Percentiles rank a stretch among this genome's conserved stretches.
These are phyloP conservation scores for Candida michaelii DNA, from an alignment of 805 yeast species.

Conservation along the genomic window DNA sequence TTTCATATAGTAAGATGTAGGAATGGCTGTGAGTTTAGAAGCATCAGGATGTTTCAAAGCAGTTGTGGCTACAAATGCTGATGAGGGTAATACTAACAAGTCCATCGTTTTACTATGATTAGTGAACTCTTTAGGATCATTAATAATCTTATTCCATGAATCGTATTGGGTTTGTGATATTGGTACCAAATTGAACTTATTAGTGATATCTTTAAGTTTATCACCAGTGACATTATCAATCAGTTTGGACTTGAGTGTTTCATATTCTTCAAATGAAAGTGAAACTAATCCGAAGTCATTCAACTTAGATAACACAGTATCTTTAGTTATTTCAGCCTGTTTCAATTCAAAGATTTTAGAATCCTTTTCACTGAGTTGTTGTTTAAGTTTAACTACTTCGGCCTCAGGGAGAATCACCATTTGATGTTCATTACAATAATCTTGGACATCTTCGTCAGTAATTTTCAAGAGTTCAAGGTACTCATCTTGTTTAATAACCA, in stretches of 20 bases:
- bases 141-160: slow-evolving; percentile 13
- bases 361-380: slow-evolving; percentile 30
- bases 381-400: slow-evolving; percentile 25
- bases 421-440: slow-evolving; percentile 21
- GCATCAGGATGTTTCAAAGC: slow-evolving; percentile 54
- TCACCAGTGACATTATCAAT: slow-evolving; percentile 16
- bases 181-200: slow-evolving; percentile 37
- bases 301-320: slow-evolving; percentile 23
- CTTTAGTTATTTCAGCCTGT: slow-evolving; percentile 20
- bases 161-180: slow-evolving; percentile 15
- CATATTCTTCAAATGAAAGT: slow-evolving; percentile 29
- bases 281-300: slow-evolving; percentile 32
- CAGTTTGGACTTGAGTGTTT: slow-evolving; percentile 22
- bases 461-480: slow-evolving; percentile 17
- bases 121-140: slow-evolving; percentile 26
- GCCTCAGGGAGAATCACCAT: slow-evolving; percentile 27
- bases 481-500: slow-evolving; percentile 22
- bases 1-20: slow-evolving; percentile 62
- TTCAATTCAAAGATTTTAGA: slow-evolving; percentile 22
- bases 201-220: slow-evolving; percentile 27
- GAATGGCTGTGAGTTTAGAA: slow-evolving; percentile 59
- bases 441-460: slow-evolving; percentile 18
- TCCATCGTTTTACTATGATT: slow-evolving; percentile 47
- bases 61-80: slow-evolving; percentile 64
- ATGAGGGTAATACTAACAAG: slow-evolving; percentile 54